Base-by-base conservation (phyloP, 2,329 filamentous ascomycete genomes). In the Fusarium clavum region DNA sequence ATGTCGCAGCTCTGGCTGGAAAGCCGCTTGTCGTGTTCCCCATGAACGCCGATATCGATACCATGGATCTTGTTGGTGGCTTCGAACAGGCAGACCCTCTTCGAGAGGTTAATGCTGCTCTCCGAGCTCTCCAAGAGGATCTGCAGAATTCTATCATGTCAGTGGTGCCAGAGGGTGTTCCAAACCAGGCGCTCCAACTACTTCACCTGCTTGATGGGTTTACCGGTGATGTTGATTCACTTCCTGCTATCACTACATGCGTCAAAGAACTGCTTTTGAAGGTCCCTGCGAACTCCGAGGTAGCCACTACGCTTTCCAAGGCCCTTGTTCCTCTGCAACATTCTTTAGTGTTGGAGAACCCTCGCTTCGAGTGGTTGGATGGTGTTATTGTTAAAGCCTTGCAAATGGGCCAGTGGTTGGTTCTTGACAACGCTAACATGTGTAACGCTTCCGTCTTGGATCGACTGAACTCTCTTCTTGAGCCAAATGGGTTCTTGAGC, bases 391-490 rank as follows among this genome's bases (percentile, higher is more conserved):
- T 98, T 49, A 91, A 94, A 73, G 95, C 96, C 44, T 84, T 98
- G 13, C 87, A 97, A 76, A 85, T 91, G 72, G 96, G 96, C 16
- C 88, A 94, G 65, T 99, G 96, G 96, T 85, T 99, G 20, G 91
- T 99, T 13, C 88, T 99, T 24, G 96, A 99, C 80, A 98, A 99
- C 79, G 96, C 97, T 64, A 99, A 99, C 76, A 87, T 99, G 61
- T 99, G 97, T 82, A 98, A 92, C 75, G 92, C 95, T 25, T 97
- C 95, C 9, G 96, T 99, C 2, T 86, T 99, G 12, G 96, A 99
- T 80, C 88, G 97, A 67, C 83, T 99, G 54, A 99, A 99, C 79
- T 98, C 96, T 1, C 83, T 99, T 11, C 90, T 98, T 10, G 96
- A 99, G 78, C 94, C 94, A 0, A 91, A 94, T 75, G 96, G 96